Base-by-base conservation (phyloP, 2,329 filamentous ascomycete genomes). In the Aspergillus sp. region DNA sequence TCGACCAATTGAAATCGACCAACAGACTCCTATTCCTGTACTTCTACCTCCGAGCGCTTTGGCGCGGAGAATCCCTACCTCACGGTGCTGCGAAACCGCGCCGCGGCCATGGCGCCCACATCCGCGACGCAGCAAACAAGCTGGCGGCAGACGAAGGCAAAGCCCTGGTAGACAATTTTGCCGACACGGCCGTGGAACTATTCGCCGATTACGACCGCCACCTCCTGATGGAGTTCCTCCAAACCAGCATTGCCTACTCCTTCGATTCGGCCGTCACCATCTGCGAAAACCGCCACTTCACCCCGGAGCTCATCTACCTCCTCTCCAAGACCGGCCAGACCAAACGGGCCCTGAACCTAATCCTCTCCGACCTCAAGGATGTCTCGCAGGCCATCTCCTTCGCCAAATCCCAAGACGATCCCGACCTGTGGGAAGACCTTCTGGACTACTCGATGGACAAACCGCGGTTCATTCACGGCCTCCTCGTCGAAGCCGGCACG, bases 401-500 rank as follows among this genome's bases (percentile, higher is more conserved):
- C 65, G 92, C 91, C 49, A 96, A 96, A 70, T 87, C 92, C 56
- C 91, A 97, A 66, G 86, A 94, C 57, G 92, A 96, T 63, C 85
- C 87, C 0, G 92, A 96, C 61, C 80, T 99, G 0, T 99, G 94
- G 94, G 89, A 96, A 58, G 92, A 97, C 65, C 79, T 99, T 7
- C 82, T 99, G 5, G 85, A 93, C 61, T 97, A 97, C 71, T 93
- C 89, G 55, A 97, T 99, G 94, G 91, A 96, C 73, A 96, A 96
- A 66, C 94, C 94, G 1, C 84, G 84, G 38, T 99, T 99, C 73
- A 97, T 99, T 60, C 87, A 90, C 11, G 92, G 89, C 0, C 77
- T 99, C 3, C 82, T 99, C 0, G 90, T 96, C 64, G 90, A 97
- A 73, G 93, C 96, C 1, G 94, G 94, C 33, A 97, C 92, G 1